Base-by-base conservation (phyloP, 768 basidiomycete genomes). In the Boletus coccyginus region DNA sequence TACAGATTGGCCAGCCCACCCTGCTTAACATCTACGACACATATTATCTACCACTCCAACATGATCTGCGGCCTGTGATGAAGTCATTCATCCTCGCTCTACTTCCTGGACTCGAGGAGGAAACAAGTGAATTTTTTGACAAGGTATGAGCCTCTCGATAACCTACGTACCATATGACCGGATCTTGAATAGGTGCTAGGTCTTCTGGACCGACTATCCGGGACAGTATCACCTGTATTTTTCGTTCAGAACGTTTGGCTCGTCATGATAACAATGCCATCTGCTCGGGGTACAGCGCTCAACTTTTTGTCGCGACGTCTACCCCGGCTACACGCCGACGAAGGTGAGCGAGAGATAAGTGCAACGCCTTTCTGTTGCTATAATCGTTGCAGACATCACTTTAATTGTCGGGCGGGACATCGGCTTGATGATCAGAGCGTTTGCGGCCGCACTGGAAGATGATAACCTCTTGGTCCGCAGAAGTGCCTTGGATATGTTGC, bases 191-290 rank as follows among this genome's bases (percentile, higher is more conserved):
- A 93, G 91, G 92, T 96, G 35, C 70, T 98, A 33, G 76, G 76
- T 47, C 72, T 99, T 16, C 77, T 98, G 52, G 91, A 94, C 70
- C 81, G 83, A 35, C 73, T 98, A 2, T 92, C 94, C 3, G 86
- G 84, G 44, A 87, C 92, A 0, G 88, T 98, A 17, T 87, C 92
- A 4, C 84, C 84, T 0, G 81, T 90, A 0, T 96, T 97, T 76
- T 98, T 98, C 77, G 83, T 96, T 66, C 94, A 98, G 71, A 98
- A 94, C 60, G 78, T 98, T 36, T 98, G 95, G 90, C 79, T 98
- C 33, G 82, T 91, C 46, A 90, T 98, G 83, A 78, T 98, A 52
- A 97, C 95, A 1, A 87, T 90, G 13, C 88, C 94, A 0, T 80
- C 87, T 24, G 87, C 90, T 17, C 86, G 97, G 41, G 88, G 90